Conservation (phyloP, 2,329 filamentous ascomycete genomes). For the Stachybotrys chlorohalonatus region DNA sequence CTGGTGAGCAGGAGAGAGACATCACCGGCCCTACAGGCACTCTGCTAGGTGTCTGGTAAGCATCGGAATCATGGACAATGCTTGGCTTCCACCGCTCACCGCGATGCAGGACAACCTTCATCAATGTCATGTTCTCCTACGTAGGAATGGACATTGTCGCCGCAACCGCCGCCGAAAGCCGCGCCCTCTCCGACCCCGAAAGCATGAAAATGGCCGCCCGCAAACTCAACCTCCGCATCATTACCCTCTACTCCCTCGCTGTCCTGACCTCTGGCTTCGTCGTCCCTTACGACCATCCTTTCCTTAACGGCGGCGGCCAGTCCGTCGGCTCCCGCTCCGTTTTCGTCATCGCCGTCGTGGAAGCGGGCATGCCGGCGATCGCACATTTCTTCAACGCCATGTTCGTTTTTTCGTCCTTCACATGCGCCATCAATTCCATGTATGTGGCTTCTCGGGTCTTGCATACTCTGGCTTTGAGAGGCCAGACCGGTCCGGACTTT, state of each 20-base stretch:
- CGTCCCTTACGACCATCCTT: conserved; percentile 26
- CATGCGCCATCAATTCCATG: conserved; percentile 27
- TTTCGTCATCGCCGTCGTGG: conserved; percentile 27
- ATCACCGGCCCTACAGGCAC: conserved; percentile 23
- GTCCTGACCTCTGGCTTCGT: conserved; percentile 20
- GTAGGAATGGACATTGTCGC: conserved; percentile 29
- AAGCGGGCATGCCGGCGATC: conserved; percentile 22
- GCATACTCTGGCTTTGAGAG: conserved; percentile 26
- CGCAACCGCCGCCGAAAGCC: conserved; percentile 26
- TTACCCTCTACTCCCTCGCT: conserved; percentile 16
- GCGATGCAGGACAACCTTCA: conserved; percentile 22
- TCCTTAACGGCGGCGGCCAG: conserved; percentile 27
- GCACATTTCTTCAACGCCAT: conserved; percentile 29
- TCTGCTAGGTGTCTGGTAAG: conserved; percentile 27
- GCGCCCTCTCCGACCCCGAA: conserved; percentile 22
- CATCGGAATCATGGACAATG: not conserved
- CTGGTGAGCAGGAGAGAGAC: conserved; percentile 11
- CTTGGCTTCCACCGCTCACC: too few relatives aligned
- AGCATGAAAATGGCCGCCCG: conserved; percentile 30
- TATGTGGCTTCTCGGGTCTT: conserved; percentile 26
- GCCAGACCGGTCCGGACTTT: conserved; percentile 28
- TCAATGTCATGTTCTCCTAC: conserved; percentile 26
- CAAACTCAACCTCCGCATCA: conserved; percentile 27
- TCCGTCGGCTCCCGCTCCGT: conserved; percentile 21
- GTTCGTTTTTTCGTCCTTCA: conserved; percentile 26